Percentiles rank a stretch among this genome's conserved stretches.
These are phyloP conservation scores for Boletales sp. DNA, from an alignment of 768 basidiomycete genomes.

Conservation along the genomic window DNA sequence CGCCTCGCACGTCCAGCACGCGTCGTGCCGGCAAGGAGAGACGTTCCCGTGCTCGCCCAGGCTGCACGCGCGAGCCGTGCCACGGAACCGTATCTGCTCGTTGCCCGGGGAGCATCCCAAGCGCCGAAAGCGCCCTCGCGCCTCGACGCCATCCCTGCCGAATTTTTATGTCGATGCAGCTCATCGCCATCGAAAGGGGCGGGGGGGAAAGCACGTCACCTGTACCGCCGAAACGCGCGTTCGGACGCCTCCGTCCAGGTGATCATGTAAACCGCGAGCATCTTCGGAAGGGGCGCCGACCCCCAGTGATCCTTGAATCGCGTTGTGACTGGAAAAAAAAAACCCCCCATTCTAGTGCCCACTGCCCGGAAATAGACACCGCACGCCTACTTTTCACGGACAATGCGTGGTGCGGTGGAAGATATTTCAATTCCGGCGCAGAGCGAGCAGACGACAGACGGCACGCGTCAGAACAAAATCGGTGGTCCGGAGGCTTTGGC, in stretches of 20 bases:
- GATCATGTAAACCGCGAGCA: slow-evolving; percentile 18
- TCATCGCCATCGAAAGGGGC: background rate
- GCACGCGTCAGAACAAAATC: slow-evolving; percentile 21
- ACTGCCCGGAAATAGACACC: no score
- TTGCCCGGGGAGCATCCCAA: slow-evolving; percentile 9
- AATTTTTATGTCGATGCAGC: background rate
- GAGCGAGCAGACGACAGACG: slow-evolving; percentile 3
- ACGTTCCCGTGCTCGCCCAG: slow-evolving; percentile 21
- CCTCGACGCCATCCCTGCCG: slow-evolving; percentile 16
- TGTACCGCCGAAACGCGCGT: slow-evolving; percentile 15
- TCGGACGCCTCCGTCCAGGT: slow-evolving; percentile 14
- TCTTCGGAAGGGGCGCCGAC: slow-evolving; percentile 4
- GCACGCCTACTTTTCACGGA: slow-evolving; percentile 5
- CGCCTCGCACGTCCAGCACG: slow-evolving; percentile 19
- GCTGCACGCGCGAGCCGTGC: slow-evolving; percentile 19
- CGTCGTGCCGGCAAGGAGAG: slow-evolving; percentile 6
- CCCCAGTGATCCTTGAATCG: slow-evolving; percentile 10
- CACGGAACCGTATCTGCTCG: slow-evolving; percentile 23
- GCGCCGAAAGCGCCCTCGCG: slow-evolving; percentile 3
- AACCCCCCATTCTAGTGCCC: no score
- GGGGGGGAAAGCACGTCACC: background rate
- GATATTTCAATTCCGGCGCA: slow-evolving; percentile 16
- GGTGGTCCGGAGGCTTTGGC: slow-evolving; percentile 12
- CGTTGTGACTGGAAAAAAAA: slow-evolving; percentile 6
- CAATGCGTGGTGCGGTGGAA: slow-evolving; percentile 6